Evolutionary conservation across 495 filamentous ascomycete species (phyloP), one percentile per base, ranked within the genome.

Genomic region (Talaromyces borbonicus): DNA sequence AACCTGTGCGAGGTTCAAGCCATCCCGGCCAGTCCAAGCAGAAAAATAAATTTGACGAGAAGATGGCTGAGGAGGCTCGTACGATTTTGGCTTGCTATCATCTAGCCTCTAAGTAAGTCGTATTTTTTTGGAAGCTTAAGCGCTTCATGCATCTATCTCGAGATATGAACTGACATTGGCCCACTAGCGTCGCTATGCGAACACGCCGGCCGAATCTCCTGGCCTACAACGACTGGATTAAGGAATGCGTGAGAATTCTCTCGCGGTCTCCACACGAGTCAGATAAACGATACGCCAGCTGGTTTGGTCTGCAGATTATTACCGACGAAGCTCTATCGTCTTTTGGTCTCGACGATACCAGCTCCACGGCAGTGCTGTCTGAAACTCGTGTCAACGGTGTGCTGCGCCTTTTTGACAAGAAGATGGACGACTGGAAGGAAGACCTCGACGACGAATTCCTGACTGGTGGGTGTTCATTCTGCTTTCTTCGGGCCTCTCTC

Each of bases 171-270:
- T 53, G 32, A 52, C 32, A 7, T 1, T 18, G 30, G 5, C n/a
- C n/a, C n/a, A n/a, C n/a, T 39, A 71, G 71, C 29, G 70, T 75
- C 16, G 66, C 71, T 9, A 68, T 77, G 64, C 71, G 65, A 52
- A 64, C 68, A 25, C 63, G 72, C 15, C 60, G 72, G 25, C 71
- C 72, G 7, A 73, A 71, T 52, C 53, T 75, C 54, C 66, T 76
- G 0, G 56, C 67, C n/a, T 71, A 61, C 41, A 73, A 66, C 27
- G 62, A 66, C 43, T 75, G 71, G 63, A 61, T 73, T 48, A 49
- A 50, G 1, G 71, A 77, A 36, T 77, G 66, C 52, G 48, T 73
- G 5, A 59, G 58, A 4, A 56, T 63, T 30, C 43, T 76, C 6
- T 60, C 65, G 38, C 49, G 46, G 29, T 65, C 64, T 14, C 62